phyloP scores from a whole-genome alignment of 2,329 filamentous ascomycete species.

The Hymenoscyphus repandus region DNA sequence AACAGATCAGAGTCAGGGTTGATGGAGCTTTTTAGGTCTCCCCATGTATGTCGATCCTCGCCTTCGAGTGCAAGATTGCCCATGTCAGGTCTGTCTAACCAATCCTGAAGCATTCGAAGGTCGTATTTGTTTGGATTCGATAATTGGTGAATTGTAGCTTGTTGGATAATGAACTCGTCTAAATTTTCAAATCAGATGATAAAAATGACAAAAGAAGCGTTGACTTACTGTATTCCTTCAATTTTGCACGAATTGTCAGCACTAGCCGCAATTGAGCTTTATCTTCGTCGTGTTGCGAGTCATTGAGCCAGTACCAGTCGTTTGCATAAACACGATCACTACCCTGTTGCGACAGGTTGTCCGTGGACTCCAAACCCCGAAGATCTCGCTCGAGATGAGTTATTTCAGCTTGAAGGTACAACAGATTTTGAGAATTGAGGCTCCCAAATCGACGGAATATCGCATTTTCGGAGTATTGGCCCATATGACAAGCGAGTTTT shows the following conservation, averaged over 20 bases:
- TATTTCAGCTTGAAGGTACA: constrained; percentile 31
- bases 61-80: constrained; percentile 21
- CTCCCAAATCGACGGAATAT: constrained; percentile 28
- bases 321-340: background rate
- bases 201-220: background rate
- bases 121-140: constrained; percentile 3
- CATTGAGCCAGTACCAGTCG: too few relatives aligned
- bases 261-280: constrained; percentile 18
- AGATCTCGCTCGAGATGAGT: constrained; percentile 17
- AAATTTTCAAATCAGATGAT: too few relatives aligned
- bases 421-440: constrained; percentile 26
- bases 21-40: constrained; percentile 6
- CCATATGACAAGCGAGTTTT: constrained; percentile 27
- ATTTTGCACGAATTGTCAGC: constrained; percentile 13
- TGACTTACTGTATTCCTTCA: constrained; percentile 23
- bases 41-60: constrained; percentile 16
- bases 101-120: constrained; percentile 11
- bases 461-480: constrained; percentile 22
- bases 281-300: background rate
- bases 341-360: background rate
- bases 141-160: too few relatives aligned
- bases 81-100: constrained; percentile 20
- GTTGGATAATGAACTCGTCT: too few relatives aligned
- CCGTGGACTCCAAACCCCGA: too few relatives aligned
- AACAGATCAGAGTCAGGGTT: constrained; percentile 18